A percentile compares a stretch with the other conserved stretches of the same genome.
Evolutionary conservation across 1,139 yeast species (phyloP).

Genomic region (Lodderomyces parapsilosis): DNA sequence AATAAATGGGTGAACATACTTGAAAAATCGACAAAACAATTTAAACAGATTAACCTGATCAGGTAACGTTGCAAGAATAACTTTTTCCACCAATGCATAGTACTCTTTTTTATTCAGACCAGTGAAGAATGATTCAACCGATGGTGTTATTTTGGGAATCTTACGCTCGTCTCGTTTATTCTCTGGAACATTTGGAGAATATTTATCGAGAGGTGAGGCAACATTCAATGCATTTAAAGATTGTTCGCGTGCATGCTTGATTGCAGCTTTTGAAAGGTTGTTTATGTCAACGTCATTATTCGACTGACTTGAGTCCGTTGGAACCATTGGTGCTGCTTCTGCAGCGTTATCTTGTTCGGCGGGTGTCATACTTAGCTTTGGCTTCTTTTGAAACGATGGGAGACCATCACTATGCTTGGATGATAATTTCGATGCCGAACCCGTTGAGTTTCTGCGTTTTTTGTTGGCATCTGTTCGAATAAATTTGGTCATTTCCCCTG

Average conservation of each 20-base stretch:
- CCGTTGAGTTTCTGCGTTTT: conserved; percentile 15
- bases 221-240: neutral
- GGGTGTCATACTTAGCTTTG: neutral
- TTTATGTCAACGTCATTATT: conserved; percentile 1
- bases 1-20: conserved; percentile 40
- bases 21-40: conserved; percentile 37
- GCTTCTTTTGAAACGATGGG: conserved; percentile 7
- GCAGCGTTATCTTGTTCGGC: neutral
- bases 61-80: conserved; percentile 33
- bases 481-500: conserved; percentile 39
- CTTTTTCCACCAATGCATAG: conserved; percentile 29
- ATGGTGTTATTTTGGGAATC: conserved; percentile 20
- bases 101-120: conserved; percentile 22
- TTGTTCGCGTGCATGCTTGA: neutral
- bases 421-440: conserved; percentile 6
- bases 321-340: conserved; percentile 4
- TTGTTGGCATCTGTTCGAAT: conserved; percentile 21
- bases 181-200: conserved; percentile 8
- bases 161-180: conserved; percentile 9
- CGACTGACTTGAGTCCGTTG: conserved; percentile 5
- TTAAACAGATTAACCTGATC: conserved; percentile 25
- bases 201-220: conserved; percentile 8
- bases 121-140: conserved; percentile 20
- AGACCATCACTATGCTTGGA: conserved; percentile 5
- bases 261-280: neutral